Evolutionary conservation across 2,329 filamentous ascomycete genomes (phyloP).

Genomic region (Mariannaea elegans): DNA sequence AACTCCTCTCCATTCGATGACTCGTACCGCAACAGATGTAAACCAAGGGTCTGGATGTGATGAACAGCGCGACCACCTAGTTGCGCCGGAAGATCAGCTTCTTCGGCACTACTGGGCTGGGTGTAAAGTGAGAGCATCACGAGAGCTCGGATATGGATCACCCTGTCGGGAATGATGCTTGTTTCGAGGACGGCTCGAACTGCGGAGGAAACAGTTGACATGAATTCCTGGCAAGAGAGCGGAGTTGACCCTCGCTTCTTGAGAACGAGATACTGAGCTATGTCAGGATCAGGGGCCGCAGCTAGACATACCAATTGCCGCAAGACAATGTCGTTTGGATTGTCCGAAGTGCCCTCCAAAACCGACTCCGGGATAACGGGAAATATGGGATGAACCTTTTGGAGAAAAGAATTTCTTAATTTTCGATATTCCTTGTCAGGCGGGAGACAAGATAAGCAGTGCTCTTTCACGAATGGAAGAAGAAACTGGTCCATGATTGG

Average conservation of each 20-base stretch:
- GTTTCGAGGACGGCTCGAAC: slow-evolving; percentile 61
- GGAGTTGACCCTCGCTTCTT: slow-evolving; percentile 48
- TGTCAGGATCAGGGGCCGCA: slow-evolving; percentile 59
- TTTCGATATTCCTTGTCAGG: slow-evolving; percentile 56
- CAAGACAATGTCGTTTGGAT: slow-evolving; percentile 54
- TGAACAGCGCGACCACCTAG: slow-evolving; percentile 64
- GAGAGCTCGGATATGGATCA: slow-evolving; percentile 63
- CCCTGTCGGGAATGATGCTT: slow-evolving; percentile 62
- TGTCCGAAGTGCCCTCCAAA: slow-evolving; percentile 42
- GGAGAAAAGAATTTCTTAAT: slow-evolving; percentile 56
- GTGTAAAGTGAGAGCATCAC: slow-evolving; percentile 66
- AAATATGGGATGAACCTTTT: slow-evolving; percentile 64
- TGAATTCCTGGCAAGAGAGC: slow-evolving; percentile 58
- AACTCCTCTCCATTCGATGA: slow-evolving; percentile 52
- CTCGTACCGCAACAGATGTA: slow-evolving; percentile 59
- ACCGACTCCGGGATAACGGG: slow-evolving; percentile 57
- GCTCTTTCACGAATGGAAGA: slow-evolving; percentile 53
- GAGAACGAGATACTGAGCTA: slow-evolving; percentile 55
- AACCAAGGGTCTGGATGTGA: slow-evolving; percentile 63
- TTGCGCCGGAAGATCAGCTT: slow-evolving; percentile 63
- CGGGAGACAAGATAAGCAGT: slow-evolving; percentile 59
- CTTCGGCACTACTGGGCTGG: slow-evolving; percentile 62
- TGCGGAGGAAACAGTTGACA: slow-evolving; percentile 57
- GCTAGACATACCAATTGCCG: slow-evolving; percentile 65
- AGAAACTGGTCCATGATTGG: slow-evolving; percentile 52